Base-by-base conservation (phyloP, 352 stramenopile genomes). In the Thalassiosira mediterranea region DNA sequence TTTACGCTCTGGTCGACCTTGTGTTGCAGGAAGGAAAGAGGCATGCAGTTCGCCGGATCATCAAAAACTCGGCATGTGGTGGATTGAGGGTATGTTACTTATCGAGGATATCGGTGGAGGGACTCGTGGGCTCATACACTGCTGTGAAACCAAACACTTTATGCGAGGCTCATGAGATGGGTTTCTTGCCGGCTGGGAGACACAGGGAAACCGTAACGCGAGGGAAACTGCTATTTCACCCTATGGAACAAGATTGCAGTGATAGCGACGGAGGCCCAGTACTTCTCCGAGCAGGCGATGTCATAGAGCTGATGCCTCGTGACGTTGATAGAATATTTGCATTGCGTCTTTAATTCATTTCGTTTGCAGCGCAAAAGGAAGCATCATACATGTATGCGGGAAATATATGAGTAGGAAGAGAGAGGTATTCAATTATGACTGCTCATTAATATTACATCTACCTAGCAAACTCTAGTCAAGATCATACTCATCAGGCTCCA, bases 291-390 rank as follows among this genome's bases (percentile, higher is more conserved):
- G 44, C 54, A 38, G 66, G 66, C 53, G 1, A 76, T 51, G 28
- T 76, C 17, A 23, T 76, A 28, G 66, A 68, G 56, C 46, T 76
- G 3, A 69, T 34, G 25, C 26, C 4, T 37, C 54, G 29, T 19
- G 47, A 76, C 62, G 58, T 76, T 26, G 67, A 76, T 53, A 46
- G 46, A 63, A 70, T 76, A 76, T 76, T 70, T 62, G 52, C 47
- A 17, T 65, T 76, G 29, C 10, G 28, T n/a, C n/a, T n/a, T n/a
- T n/a, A n/a, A n/a, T n/a, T n/a, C n/a, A n/a, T n/a, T n/a, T n/a
- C n/a, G n/a, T n/a, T n/a, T n/a, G n/a, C n/a, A n/a, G n/a, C n/a
- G n/a, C n/a, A n/a, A n/a, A n/a, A n/a, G n/a, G n/a, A n/a, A n/a
- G n/a, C n/a, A n/a, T n/a, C n/a, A n/a, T n/a, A n/a, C n/a, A n/a